Conservation (phyloP, 495 filamentous ascomycete genomes). For the Ascodesmis nigricans region DNA sequence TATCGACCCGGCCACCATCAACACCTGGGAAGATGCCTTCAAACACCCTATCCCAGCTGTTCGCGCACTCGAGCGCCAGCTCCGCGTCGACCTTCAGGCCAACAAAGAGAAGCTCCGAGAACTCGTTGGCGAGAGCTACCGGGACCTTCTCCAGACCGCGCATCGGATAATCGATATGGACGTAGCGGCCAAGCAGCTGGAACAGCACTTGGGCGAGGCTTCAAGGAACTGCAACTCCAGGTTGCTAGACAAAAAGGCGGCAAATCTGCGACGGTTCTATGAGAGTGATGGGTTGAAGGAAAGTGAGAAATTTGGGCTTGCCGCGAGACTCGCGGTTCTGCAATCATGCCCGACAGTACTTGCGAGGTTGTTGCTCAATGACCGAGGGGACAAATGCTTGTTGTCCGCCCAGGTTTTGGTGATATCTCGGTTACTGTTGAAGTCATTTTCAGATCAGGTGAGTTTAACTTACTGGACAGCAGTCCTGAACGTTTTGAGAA, state of each 20-base stretch:
- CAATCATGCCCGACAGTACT: conserved; percentile 34
- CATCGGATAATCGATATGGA: conserved; percentile 85
- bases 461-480: too few relatives aligned
- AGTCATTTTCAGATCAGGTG: conserved; percentile 35
- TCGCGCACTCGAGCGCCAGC: conserved; percentile 33
- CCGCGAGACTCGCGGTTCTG: conserved; percentile 39
- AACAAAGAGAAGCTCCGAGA: conserved; percentile 75
- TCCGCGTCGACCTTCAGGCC: conserved; percentile 39
- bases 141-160: conserved; percentile 78
- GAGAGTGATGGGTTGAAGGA: conserved; percentile 28
- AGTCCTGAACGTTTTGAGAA: too few relatives aligned
- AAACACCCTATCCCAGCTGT: conserved; percentile 33
- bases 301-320: conserved; percentile 32
- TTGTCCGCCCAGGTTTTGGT: conserved; percentile 64
- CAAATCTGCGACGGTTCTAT: conserved; percentile 39
- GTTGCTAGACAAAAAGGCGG: conserved; percentile 42
- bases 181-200: conserved; percentile 46
- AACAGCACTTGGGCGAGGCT: conserved; percentile 44
- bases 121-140: conserved; percentile 81
- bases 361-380: conserved; percentile 33
- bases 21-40: conserved; percentile 21
- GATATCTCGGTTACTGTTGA: conserved; percentile 46
- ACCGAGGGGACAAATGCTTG: conserved; percentile 35
- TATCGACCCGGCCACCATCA: conserved; percentile 13
- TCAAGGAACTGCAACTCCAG: conserved; percentile 57